phyloP scores from a whole-genome alignment of 2,329 filamentous ascomycete genomes.

The Neonectria sp. region DNA sequence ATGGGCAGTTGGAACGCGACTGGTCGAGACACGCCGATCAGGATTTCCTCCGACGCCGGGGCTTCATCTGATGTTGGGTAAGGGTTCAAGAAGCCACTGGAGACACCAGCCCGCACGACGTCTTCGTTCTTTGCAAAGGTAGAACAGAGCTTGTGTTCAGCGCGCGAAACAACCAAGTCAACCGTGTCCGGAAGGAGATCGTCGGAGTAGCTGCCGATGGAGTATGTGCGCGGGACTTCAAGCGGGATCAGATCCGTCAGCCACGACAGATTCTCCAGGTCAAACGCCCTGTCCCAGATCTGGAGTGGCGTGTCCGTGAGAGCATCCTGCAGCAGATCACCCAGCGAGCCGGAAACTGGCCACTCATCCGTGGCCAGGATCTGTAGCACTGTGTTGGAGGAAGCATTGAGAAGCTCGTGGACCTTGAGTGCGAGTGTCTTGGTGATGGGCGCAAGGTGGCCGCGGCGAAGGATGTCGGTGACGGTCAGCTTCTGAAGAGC shows the following conservation, averaged over 20 bases:
- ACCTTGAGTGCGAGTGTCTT: slow-evolving; percentile 65
- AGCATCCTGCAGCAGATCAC: slow-evolving; percentile 65
- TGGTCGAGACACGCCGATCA: slow-evolving; percentile 67
- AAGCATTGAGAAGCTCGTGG: slow-evolving; percentile 64
- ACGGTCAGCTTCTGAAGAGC: slow-evolving; percentile 56
- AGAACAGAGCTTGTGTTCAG: slow-evolving; percentile 64
- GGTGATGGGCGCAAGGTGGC: slow-evolving; percentile 67
- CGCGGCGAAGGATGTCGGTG: slow-evolving; percentile 65
- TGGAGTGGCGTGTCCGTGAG: slow-evolving; percentile 62
- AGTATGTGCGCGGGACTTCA: slow-evolving; percentile 68
- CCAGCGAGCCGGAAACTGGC: slow-evolving; percentile 66
- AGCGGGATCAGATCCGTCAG: slow-evolving; percentile 62
- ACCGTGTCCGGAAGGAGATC: slow-evolving; percentile 66
- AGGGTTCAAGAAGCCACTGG: slow-evolving; percentile 70
- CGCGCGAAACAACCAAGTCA: slow-evolving; percentile 66
- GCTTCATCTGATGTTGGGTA: slow-evolving; percentile 51
- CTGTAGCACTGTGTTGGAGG: slow-evolving; percentile 64
- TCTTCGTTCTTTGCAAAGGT: slow-evolving; percentile 55
- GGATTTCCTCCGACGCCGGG: slow-evolving; percentile 61
- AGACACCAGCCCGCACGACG: slow-evolving; percentile 61
- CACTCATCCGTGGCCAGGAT: slow-evolving; percentile 66
- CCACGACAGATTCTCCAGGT: slow-evolving; percentile 61
- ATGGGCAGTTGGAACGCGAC: slow-evolving; percentile 67
- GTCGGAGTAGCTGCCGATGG: slow-evolving; percentile 65
- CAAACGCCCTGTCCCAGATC: slow-evolving; percentile 67